phyloP scores from a whole-genome alignment of 106 monocot species.

The Phalaenopsis aphrodite region DNA sequence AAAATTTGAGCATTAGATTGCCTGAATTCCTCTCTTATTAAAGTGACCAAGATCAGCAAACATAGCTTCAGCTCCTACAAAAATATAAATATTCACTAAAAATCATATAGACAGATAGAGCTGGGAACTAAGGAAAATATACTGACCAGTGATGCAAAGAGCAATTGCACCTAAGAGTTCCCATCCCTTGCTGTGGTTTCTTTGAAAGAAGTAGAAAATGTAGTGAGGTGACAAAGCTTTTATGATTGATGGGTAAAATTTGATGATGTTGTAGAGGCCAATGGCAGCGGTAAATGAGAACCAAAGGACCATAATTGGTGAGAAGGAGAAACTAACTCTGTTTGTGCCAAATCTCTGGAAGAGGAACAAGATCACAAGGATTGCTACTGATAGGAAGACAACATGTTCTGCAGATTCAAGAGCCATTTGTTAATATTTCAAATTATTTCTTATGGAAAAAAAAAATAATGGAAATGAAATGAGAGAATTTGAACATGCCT shows the following conservation, averaged over 20 bases:
- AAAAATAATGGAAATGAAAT: background rate
- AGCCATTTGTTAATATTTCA: background rate
- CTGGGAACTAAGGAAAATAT: background rate
- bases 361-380: conserved; percentile 42
- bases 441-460: background rate
- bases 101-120: background rate
- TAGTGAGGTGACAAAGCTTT: conserved; percentile 53
- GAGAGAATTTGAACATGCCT: conserved; percentile 10
- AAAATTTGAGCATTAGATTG: background rate
- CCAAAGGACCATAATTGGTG: conserved; percentile 57
- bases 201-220: conserved; percentile 36
- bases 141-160: conserved; percentile 50
- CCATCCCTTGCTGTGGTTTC: conserved; percentile 40
- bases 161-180: conserved; percentile 40
- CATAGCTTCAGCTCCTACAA: conserved; percentile 72
- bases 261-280: conserved; percentile 49
- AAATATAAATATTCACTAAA: background rate
- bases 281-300: conserved; percentile 24
- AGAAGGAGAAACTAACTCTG: conserved; percentile 51
- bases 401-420: conserved; percentile 17
- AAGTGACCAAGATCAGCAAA: conserved; percentile 76
- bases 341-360: conserved; percentile 52
- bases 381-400: conserved; percentile 36
- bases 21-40: conserved; percentile 56
- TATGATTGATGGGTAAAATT: conserved; percentile 34